These are phyloP conservation scores for Xylariomycetidae sp. DNA, from an alignment of 2,329 filamentous ascomycete genomes.

Conservation along the genomic window DNA sequence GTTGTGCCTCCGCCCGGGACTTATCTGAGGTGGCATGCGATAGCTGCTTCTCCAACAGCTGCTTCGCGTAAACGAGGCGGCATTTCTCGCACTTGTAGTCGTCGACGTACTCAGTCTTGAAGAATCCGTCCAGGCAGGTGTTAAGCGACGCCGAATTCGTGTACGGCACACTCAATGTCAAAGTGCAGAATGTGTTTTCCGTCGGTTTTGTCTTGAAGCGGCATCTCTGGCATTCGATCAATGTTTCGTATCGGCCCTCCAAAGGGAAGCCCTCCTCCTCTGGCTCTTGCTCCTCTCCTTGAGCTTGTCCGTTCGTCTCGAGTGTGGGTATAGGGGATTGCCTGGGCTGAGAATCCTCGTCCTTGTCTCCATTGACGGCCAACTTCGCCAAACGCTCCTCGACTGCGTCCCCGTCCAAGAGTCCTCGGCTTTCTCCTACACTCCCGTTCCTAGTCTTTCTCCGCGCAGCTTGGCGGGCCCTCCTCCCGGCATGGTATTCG, in stretches of 20 bases:
- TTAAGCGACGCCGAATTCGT: slow-evolving; percentile 72
- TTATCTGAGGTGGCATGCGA: slow-evolving; percentile 45
- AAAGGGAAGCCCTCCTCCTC: slow-evolving; percentile 77
- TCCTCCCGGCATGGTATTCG: slow-evolving; percentile 81
- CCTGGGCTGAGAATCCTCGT: not conserved
- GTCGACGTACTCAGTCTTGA: slow-evolving; percentile 94
- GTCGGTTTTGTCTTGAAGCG: slow-evolving; percentile 82
- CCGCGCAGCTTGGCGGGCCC: slow-evolving; percentile 58
- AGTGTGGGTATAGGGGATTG: no score
- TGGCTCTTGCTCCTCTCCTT: slow-evolving; percentile 12
- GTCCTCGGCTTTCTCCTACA: slow-evolving; percentile 8
- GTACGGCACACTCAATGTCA: slow-evolving; percentile 88
- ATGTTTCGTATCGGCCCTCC: slow-evolving; percentile 88
- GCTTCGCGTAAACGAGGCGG: slow-evolving; percentile 72
- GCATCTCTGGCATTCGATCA: slow-evolving; percentile 87
- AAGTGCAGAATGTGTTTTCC: slow-evolving; percentile 79
- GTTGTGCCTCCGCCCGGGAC: slow-evolving; percentile 45
- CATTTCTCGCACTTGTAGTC: slow-evolving; percentile 96
- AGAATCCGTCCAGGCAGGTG: slow-evolving; percentile 84
- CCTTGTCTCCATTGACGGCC: slow-evolving; percentile 13
- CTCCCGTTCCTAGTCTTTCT: slow-evolving; percentile 20
- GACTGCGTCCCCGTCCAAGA: slow-evolving; percentile 22
- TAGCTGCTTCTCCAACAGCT: slow-evolving; percentile 55
- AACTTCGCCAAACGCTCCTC: slow-evolving; percentile 26
- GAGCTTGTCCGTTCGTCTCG: slow-evolving; percentile 7